Base-by-base conservation (phyloP, 78 protist species). In the Dictyostelium firmibasis region DNA sequence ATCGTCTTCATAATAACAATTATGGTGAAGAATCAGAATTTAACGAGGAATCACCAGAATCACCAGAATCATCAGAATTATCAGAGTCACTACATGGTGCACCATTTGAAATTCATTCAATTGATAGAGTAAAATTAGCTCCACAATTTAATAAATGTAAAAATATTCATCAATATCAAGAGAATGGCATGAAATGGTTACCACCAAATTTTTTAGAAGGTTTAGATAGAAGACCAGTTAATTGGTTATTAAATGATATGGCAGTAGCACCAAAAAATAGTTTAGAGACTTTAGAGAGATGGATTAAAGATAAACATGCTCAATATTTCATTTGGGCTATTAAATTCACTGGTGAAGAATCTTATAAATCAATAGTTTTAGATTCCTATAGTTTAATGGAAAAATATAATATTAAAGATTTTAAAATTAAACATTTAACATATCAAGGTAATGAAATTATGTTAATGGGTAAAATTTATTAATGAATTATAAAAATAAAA, bases 371-470 rank as follows among this genome's bases (percentile, higher is more conserved):
- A 3, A 41, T 44, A 10, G n/a, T 50, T 29, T 27, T 50, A 4
- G 8, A 44, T 14, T 27, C 23, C 5, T 1, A 36, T 3, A 16
- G 31, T 5, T 29, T 89, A 14, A 89, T 89, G 94, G 35, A 33
- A 43, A 70, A 70, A 41, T 31, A 81, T 50, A 69, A 64, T 36
- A 67, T 84, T 41, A 27, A 16, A 62, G 44, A 33, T 16, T 89
- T 81, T 35, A 69, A 6, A 23, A 72, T 81, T n/a, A 78, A 84
- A 70, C 86, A 89, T 81, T 20, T 89, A 14, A 11, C 50, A 2
- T 27, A 89, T 89, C 94, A 89, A 38, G 94, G 94, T n/a, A 89
- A 89, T 81, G 94, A 89, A 89, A 27, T 89, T 3, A 81, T 81
- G 29, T 67, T 89, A 18, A 70, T 89, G 35, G 94, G 94, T 41